Base-by-base conservation (phyloP, 2,329 filamentous ascomycete species). In the Trichoderma harzianum region DNA sequence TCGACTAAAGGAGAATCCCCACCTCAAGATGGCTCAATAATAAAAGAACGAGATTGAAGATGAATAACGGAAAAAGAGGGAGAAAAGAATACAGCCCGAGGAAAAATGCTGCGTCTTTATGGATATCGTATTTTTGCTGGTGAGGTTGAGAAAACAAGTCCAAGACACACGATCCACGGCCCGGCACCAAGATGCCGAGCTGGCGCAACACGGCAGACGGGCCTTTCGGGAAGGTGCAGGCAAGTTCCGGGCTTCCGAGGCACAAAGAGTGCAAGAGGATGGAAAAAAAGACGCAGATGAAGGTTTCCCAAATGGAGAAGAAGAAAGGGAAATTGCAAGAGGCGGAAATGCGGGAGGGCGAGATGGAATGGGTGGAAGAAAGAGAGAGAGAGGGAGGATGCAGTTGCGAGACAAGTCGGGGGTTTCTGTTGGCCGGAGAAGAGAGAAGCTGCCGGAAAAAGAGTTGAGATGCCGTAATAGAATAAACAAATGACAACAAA, bases 171-270 rank as follows among this genome's bases (percentile, higher is more conserved):
- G 58, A 66, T 36, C 43, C 43, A 55, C 32, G 57, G 53, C 24
- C 60, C 74, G 74, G 74, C 74, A 75, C 39, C 69, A 73, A 75
- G 69, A 73, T 75, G 74, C 74, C 74, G 74, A 72, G 63, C 72
- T 74, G 58, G 72, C 68, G 74, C 64, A 69, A 57, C 74, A 75
- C 74, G 73, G 72, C 64, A 68, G 72, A 69, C 47, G 53, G 58
- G 69, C 62, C 58, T 43, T 47, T 55, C 73, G 72, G 72, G 70
- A 74, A 73, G 73, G 73, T 70, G 74, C 73, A 74, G 72, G 39
- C 24, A 30, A 36, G 16, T n/a, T 57, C 51, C 36, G 61, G 47
- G 30, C 12, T 69, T 36, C 63, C 36, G 64, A 63, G 64, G 24
- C 30, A 57, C 30, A 53, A 43, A 32, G 21, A 55, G 64, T 18